These are phyloP conservation scores for Jaminaea rosea DNA, from an alignment of 1,284 basidiomycete species.

Conservation along the genomic window DNA sequence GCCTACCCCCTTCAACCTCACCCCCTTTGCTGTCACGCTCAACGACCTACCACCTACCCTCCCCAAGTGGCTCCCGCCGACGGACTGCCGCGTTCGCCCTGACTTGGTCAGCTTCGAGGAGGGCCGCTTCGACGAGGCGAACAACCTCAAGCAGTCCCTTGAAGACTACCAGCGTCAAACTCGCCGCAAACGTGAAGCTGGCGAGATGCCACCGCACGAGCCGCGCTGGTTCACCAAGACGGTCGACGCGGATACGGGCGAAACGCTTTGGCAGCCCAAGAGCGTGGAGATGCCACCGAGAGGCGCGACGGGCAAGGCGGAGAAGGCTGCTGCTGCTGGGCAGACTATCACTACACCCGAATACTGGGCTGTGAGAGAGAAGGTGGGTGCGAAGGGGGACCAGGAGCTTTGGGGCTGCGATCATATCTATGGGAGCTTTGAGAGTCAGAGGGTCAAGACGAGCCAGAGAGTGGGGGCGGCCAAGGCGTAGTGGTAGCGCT, in stretches of 20 bases:
- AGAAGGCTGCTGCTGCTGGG: no score
- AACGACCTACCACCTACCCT: conserved; percentile 68
- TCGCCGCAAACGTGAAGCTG: conserved; percentile 67
- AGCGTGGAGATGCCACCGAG: not conserved
- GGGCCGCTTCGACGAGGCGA: conserved; percentile 81
- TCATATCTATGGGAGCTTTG: not conserved
- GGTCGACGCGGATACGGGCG: conserved; percentile 34
- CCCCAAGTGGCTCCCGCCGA: conserved; percentile 68
- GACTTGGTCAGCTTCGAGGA: conserved; percentile 74
- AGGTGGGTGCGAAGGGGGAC: not conserved
- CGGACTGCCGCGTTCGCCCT: conserved; percentile 85
- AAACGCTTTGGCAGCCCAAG: conserved; percentile 32
- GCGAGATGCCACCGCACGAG: conserved; percentile 62
- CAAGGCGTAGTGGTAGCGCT: no score
- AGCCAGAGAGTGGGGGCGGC: no score
- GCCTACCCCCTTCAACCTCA: conserved; percentile 59
- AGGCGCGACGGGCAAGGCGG: not conserved
- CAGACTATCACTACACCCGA: not conserved
- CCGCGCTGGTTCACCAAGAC: conserved; percentile 55
- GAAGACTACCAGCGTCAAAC: conserved; percentile 80
- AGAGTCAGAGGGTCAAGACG: not conserved
- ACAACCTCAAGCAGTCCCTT: conserved; percentile 72
- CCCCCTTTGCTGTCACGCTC: conserved; percentile 84
- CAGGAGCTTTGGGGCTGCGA: not conserved
- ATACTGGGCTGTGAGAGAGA: conserved; percentile 4